These are phyloP conservation scores for Zychaea mexicana DNA, from an alignment of 371 early-diverging fungal genomes.

Conservation along the genomic window DNA sequence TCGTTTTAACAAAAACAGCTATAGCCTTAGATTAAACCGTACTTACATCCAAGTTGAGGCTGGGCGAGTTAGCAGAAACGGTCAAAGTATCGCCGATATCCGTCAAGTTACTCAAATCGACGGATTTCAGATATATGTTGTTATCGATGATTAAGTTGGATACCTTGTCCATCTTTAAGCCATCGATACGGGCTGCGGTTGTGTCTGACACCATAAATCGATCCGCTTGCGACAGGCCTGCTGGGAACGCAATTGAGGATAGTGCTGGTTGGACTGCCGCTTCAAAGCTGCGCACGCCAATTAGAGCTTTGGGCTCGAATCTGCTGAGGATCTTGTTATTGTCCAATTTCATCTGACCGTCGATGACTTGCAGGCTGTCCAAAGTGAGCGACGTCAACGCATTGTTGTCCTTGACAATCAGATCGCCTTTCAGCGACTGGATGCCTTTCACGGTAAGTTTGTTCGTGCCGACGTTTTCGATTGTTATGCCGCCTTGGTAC, in stretches of 20 bases:
- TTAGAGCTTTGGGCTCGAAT: slow-evolving; percentile 34
- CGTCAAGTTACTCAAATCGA: slow-evolving; percentile 37
- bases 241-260: slow-evolving; percentile 35
- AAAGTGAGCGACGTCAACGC: slow-evolving; percentile 9
- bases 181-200: slow-evolving; percentile 45
- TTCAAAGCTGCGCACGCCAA: slow-evolving; percentile 38
- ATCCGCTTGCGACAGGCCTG: slow-evolving; percentile 40
- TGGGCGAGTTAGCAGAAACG: slow-evolving; percentile 49
- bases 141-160: slow-evolving; percentile 42
- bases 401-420: slow-evolving; percentile 17
- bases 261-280: slow-evolving; percentile 45
- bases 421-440: slow-evolving; percentile 16
- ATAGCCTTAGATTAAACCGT: background rate
- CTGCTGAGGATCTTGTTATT: slow-evolving; percentile 48
- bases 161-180: slow-evolving; percentile 34
- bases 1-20: background rate
- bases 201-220: slow-evolving; percentile 43
- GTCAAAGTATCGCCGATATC: slow-evolving; percentile 30
- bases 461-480: slow-evolving; percentile 12
- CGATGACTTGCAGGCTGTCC: slow-evolving; percentile 19
- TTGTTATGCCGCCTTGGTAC: slow-evolving; percentile 15
- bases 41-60: slow-evolving; percentile 33
- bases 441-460: slow-evolving; percentile 14
- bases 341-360: slow-evolving; percentile 38
- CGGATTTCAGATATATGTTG: slow-evolving; percentile 48